Evolutionary conservation across 305 asterid genomes (phyloP).

Genomic region (Rubia occidens): DNA sequence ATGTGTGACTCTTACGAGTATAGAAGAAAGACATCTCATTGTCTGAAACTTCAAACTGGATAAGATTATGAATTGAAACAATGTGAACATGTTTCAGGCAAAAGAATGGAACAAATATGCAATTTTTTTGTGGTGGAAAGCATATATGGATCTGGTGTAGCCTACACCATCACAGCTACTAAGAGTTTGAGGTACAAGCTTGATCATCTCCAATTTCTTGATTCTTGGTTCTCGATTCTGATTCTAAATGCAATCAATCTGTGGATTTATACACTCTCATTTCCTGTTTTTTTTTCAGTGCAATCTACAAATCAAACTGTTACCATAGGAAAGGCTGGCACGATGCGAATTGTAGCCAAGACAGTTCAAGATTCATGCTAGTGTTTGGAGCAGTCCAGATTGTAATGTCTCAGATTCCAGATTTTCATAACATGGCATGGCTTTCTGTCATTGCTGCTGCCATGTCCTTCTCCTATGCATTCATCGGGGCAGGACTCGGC

Average conservation of each 20-base stretch:
- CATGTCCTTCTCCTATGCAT: slow-evolving; percentile 65
- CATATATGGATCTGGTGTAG: slow-evolving; percentile 36
- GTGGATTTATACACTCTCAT: neutral
- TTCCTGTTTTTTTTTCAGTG: slow-evolving; percentile 26
- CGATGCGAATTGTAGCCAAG: slow-evolving; percentile 32
- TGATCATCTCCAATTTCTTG: neutral
- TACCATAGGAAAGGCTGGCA: slow-evolving; percentile 34
- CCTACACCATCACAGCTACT: slow-evolving; percentile 35
- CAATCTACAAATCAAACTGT: slow-evolving; percentile 59
- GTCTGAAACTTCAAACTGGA: neutral
- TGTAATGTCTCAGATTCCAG: slow-evolving; percentile 58
- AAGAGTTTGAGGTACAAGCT: slow-evolving; percentile 25
- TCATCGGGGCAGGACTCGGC: slow-evolving; percentile 59
- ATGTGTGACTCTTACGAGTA: too few species aligned
- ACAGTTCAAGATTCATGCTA: slow-evolving; percentile 32
- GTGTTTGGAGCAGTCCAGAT: slow-evolving; percentile 48
- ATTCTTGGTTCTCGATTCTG: neutral
- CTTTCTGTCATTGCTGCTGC: slow-evolving; percentile 60
- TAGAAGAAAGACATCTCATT: too few species aligned
- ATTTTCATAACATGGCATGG: slow-evolving; percentile 72
- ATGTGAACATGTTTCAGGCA: slow-evolving; percentile 16
- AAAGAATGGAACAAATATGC: slow-evolving; percentile 27
- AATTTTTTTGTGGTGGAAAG: slow-evolving; percentile 29
- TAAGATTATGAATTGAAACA: neutral
- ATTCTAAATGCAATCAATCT: neutral